These are phyloP conservation scores for Evernia prunastri DNA, from an alignment of 495 filamentous ascomycete genomes.

Conservation along the genomic window DNA sequence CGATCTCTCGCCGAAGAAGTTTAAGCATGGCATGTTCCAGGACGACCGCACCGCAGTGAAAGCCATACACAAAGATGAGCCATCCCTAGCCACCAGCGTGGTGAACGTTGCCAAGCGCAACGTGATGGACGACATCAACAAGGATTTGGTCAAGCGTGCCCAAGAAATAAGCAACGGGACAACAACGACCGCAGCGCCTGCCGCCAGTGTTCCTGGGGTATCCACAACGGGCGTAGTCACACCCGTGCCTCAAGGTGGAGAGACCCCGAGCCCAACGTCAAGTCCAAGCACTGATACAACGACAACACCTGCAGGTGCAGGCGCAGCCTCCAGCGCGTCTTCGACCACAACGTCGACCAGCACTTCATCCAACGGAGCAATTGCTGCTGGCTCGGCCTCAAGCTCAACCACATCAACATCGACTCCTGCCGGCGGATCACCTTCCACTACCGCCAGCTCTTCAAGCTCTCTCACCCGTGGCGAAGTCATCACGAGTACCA, in stretches of 20 bases:
- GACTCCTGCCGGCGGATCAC: conserved; percentile 7
- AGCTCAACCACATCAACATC: conserved; percentile 11
- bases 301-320: conserved; percentile 11
- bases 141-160: conserved; percentile 23
- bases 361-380: conserved; percentile 18
- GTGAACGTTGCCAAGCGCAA: conserved; percentile 38
- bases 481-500: conserved; percentile 26
- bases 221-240: conserved; percentile 1
- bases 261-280: conserved; percentile 4
- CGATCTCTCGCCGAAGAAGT: conserved; percentile 40
- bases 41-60: conserved; percentile 43
- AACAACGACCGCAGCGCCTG: conserved; percentile 8
- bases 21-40: conserved; percentile 46
- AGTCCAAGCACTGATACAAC: conserved; percentile 23
- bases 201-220: not conserved
- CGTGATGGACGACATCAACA: conserved; percentile 20
- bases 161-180: conserved; percentile 24
- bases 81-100: conserved; percentile 39
- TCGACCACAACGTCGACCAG: conserved; percentile 20
- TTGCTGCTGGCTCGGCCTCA: conserved; percentile 9
- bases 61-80: conserved; percentile 43
- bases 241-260: conserved; percentile 13
- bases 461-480: conserved; percentile 21
- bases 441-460: conserved; percentile 14
- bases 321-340: conserved; percentile 9